Conservation (phyloP, 805 yeast genomes). For the Yarrowia keelungensis region DNA sequence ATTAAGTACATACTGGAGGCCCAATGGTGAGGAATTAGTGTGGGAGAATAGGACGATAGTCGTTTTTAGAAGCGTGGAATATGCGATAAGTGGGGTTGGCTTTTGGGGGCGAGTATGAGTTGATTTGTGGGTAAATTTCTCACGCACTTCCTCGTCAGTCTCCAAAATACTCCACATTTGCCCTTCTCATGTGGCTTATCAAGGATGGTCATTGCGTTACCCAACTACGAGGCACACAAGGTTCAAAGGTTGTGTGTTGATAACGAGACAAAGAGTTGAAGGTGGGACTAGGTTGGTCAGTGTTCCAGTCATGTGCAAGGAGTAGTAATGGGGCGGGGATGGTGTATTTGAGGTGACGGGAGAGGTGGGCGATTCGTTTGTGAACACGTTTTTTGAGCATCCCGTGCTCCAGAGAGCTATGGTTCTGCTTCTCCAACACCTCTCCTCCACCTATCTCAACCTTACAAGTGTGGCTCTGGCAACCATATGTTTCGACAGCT, state of each 20-base stretch:
- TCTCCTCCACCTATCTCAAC: conserved; percentile 1
- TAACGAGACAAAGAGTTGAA: conserved; percentile 12
- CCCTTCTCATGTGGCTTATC: conserved; percentile 17
- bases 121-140: too few relatives aligned
- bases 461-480: conserved; percentile 23
- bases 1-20: background rate
- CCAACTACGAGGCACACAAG: conserved; percentile 32
- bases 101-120: too few relatives aligned
- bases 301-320: conserved; percentile 34
- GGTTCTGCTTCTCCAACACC: background rate
- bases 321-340: conserved; percentile 34
- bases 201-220: conserved; percentile 29
- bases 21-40: conserved; percentile 6
- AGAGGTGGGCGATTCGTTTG: background rate
- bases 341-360: background rate
- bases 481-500: conserved; percentile 20
- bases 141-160: background rate
- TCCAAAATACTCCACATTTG: background rate
- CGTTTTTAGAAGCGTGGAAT: background rate
- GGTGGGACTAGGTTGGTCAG: background rate
- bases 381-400: too few relatives aligned
- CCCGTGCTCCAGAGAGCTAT: too few relatives aligned
- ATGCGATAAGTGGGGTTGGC: conserved; percentile 8
- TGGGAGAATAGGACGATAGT: conserved; percentile 2
- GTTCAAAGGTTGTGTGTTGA: conserved; percentile 33